Conservation (phyloP, 257 asterid species). For the Solanum virginianum region DNA sequence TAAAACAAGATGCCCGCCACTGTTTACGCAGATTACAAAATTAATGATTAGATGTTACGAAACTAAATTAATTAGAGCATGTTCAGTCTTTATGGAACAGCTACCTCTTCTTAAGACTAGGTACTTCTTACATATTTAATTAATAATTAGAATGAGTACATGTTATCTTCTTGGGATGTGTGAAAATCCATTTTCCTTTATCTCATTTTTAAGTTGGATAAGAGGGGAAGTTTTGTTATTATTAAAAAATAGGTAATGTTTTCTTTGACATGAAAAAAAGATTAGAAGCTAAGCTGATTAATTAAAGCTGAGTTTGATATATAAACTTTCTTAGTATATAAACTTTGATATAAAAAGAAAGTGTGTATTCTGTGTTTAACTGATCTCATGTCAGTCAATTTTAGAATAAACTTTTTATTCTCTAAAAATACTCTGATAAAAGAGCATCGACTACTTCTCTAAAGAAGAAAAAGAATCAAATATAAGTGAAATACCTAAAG, state of each 20-base stretch:
- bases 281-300: neutral
- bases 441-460: neutral
- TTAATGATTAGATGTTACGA: neutral
- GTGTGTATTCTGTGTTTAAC: neutral
- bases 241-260: neutral
- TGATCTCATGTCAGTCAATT: neutral
- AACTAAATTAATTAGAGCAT: neutral
- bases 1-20: constrained; percentile 7
- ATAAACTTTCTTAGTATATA: neutral
- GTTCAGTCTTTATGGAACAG: neutral
- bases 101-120: neutral
- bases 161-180: neutral
- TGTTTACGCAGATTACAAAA: constrained; percentile 5
- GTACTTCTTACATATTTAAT: neutral
- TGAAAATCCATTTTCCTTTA: neutral
- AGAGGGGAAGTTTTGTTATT: neutral
- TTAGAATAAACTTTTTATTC: neutral
- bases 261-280: neutral
- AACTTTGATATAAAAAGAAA: neutral
- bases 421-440: neutral
- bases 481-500: neutral
- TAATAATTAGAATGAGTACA: neutral
- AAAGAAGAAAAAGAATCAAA: neutral
- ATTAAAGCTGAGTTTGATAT: neutral
- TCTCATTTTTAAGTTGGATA: neutral